Base-by-base conservation (phyloP, 2,329 filamentous ascomycete genomes). In the Alternaria postmessia region DNA sequence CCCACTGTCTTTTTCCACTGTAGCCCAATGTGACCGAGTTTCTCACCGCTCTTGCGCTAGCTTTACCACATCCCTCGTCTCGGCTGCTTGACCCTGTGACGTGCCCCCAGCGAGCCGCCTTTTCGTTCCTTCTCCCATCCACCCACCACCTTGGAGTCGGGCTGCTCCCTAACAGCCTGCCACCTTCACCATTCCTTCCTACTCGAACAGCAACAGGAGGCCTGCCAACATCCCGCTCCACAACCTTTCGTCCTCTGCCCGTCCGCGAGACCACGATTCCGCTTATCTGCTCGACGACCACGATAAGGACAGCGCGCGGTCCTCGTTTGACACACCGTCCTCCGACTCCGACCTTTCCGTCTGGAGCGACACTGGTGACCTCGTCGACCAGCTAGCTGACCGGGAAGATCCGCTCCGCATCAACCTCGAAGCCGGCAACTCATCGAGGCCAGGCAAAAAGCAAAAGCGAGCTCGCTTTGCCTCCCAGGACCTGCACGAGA, bases 321-420 rank as follows among this genome's bases (percentile, higher is more conserved):
- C 83, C 68, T 87, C 86, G 74, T 81, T 80, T 63, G 81, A 82
- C 72, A 79, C 79, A 73, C 84, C 84, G 57, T 88, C 86, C 65
- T 83, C 79, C 62, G 84, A 84, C 78, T 91, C 88, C 62, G 88
- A 90, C 73, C 91, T 92, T 79, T 92, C 89, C 60, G 88, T 91
- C 71, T 97, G 93, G 93, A 94, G 92, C 76, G 93, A 97, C 80
- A 97, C 94, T 44, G 94, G 93, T 75, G 95, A 98, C 81, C 88
- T 98, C 73, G 93, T 92, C 74, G 94, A 97, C 82, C 94, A 96
- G 85, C 85, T 94, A 71, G 91, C 88, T 73, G 90, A 91, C 83
- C 88, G 89, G 74, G 88, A 94, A 80, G 92, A 97, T 78, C 92
- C 93, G 61, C 85, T 96, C 69, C 89, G 87, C 70, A 87, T 88